Percentiles rank a stretch among this genome's conserved stretches.
phyloP scores from a whole-genome alignment of 768 basidiomycete species.

The Boletus sp. region DNA sequence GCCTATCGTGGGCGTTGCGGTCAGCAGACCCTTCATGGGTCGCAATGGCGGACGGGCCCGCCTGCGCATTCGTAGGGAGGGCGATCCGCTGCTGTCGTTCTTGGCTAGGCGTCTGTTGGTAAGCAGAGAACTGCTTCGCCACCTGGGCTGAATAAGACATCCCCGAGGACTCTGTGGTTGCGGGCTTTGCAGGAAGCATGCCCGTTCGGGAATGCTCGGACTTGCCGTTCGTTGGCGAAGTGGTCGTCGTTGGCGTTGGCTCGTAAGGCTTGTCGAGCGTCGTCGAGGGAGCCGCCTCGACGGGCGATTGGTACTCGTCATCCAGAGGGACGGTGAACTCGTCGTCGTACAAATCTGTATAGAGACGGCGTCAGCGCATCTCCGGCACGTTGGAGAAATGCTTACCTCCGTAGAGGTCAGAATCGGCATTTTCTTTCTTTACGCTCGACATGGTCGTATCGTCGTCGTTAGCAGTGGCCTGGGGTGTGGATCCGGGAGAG shows the following conservation, averaged over 20 bases:
- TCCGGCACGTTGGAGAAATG: not conserved
- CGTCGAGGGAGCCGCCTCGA: conserved; percentile 25
- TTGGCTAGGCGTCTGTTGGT: conserved; percentile 65
- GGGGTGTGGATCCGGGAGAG: not conserved
- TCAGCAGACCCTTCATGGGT: conserved; percentile 37
- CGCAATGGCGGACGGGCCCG: conserved; percentile 31
- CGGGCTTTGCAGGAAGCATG: conserved; percentile 30
- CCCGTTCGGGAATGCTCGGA: conserved; percentile 20
- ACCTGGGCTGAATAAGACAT: conserved; percentile 64
- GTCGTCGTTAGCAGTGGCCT: not conserved
- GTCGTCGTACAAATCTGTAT: conserved; percentile 53
- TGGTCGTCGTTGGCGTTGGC: conserved; percentile 11
- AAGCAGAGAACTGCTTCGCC: conserved; percentile 62
- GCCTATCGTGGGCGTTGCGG: conserved; percentile 43
- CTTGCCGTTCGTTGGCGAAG: conserved; percentile 20
- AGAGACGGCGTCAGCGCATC: conserved; percentile 3
- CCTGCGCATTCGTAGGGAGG: conserved; percentile 24
- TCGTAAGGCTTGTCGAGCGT: conserved; percentile 17
- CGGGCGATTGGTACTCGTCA: conserved; percentile 31
- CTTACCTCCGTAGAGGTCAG: conserved; percentile 49
- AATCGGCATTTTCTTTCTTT: conserved; percentile 35
- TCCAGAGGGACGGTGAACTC: conserved; percentile 37
- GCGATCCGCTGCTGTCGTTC: conserved; percentile 50
- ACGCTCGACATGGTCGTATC: conserved; percentile 18
- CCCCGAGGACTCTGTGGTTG: conserved; percentile 26